These are phyloP conservation scores for Luvunga scandens DNA, from an alignment of 345 rosid genomes.

Conservation along the genomic window DNA sequence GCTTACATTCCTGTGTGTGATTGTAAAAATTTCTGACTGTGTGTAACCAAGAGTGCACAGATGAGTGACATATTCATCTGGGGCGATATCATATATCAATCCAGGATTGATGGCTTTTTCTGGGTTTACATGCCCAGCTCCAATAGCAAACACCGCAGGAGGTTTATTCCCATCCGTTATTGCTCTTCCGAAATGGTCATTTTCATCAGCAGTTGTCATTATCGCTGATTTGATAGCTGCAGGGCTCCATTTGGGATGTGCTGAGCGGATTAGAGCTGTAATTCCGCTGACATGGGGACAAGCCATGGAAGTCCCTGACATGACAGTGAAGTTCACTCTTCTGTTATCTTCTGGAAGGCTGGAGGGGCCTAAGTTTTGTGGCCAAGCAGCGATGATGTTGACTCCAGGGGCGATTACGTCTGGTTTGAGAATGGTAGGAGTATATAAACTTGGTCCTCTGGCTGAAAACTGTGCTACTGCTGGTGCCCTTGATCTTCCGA, in stretches of 20 bases:
- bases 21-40: constrained; percentile 55
- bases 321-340: constrained; percentile 84
- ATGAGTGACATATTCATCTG: constrained; percentile 73
- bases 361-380: constrained; percentile 82
- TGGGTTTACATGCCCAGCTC: constrained; percentile 93
- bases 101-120: constrained; percentile 75
- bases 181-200: constrained; percentile 62
- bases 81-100: constrained; percentile 64
- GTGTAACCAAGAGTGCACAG: constrained; percentile 73
- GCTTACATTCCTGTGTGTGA: constrained; percentile 72
- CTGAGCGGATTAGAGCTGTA: constrained; percentile 64
- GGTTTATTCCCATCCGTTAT: constrained; percentile 68
- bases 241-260: constrained; percentile 78
- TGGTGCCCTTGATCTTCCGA: constrained; percentile 72
- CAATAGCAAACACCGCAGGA: constrained; percentile 60
- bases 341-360: constrained; percentile 78
- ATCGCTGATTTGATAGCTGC: constrained; percentile 88
- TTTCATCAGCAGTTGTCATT: constrained; percentile 78
- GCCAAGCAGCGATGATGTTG: constrained; percentile 98
- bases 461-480: constrained; percentile 84
- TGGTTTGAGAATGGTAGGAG: constrained; percentile 79
- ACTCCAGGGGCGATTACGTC: constrained; percentile 93
- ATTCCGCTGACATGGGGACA: constrained; percentile 94
- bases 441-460: constrained; percentile 81
- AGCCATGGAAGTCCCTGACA: constrained; percentile 99